Evolutionary conservation across 805 yeast species (phyloP), one percentile per base, ranked within the genome.

Genomic region (Barnettozyma pratensis): DNA sequence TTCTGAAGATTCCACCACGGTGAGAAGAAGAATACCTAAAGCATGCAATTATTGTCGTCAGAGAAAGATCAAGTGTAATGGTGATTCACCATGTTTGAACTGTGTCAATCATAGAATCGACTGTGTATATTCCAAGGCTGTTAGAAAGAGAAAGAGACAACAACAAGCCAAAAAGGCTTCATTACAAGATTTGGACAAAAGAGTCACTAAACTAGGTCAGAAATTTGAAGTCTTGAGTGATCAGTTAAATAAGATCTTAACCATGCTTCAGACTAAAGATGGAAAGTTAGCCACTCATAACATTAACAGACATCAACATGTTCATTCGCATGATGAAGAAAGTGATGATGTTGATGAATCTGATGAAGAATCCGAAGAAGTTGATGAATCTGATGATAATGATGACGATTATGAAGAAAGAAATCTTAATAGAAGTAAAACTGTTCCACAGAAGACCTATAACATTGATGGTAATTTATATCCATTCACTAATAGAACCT

Each of bases 61-160:
- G 41, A 63, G 71, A 51, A 71, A 71, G 58, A 68, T 68, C 54
- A 66, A 66, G 46, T 71, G 75, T 50, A 65, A 71, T 54, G 73
- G 73, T 6, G 57, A 51, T 29, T 9, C 58, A 2, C 62, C 92
- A 1, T 87, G 94, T 64, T 76, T 83, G 29, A 91, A 86, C 61
- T 90, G 96, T 62, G 84, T 95, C 3, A 95, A 84, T 3, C 91
- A 89, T 65, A 76, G 83, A 27, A 87, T 85, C 62, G 85, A 79
- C 40, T 90, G 97, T 65, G 80, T 91, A 0, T 90, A 90, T 65
- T 57, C 64, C 4, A 54, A 59, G 47, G 54, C 59, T 2, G 43
- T 54, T 7, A 52, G 54, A 38, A 58, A 53, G 47, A 60, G 55
- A 52, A 59, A 54, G 48, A 50, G 47, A 14, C 41, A 36, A 26